Evolutionary conservation across 768 basidiomycete species (phyloP).

Genomic region (Antrodiella citrinella): DNA sequence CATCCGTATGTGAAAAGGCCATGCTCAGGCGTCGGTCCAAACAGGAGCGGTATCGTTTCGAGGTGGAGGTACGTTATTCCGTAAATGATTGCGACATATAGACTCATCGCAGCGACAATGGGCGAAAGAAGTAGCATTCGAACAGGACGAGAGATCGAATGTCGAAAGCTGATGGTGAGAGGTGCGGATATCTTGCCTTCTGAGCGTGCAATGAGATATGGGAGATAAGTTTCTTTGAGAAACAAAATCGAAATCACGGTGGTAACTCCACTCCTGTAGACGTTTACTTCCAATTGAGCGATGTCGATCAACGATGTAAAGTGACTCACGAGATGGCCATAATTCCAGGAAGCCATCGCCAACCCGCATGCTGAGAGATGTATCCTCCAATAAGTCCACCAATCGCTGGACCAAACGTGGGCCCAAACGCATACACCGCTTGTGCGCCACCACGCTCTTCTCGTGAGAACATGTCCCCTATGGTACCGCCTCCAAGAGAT

Average conservation of each 20-base stretch:
- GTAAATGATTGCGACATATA: constrained; percentile 6
- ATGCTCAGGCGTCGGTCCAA: constrained; percentile 2
- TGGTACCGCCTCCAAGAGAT: constrained; percentile 55
- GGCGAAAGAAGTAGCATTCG: constrained; percentile 6
- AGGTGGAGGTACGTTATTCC: constrained; percentile 6
- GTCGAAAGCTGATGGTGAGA: not conserved
- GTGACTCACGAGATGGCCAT: constrained; percentile 5
- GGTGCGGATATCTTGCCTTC: constrained; percentile 4
- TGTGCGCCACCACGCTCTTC: constrained; percentile 58
- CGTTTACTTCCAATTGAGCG: too few relatives aligned
- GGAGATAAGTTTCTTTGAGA: constrained; percentile 5
- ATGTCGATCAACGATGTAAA: too few relatives aligned
- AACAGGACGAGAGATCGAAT: constrained; percentile 2
- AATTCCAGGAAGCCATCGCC: constrained; percentile 45
- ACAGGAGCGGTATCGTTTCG: constrained; percentile 6
- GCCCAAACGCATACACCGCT: constrained; percentile 54
- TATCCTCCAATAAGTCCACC: constrained; percentile 57
- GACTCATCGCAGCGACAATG: constrained; percentile 3
- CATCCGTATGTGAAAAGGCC: constrained; percentile 7
- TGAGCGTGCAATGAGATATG: constrained; percentile 2
- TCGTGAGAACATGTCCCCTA: constrained; percentile 49
- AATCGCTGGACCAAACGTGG: constrained; percentile 53
- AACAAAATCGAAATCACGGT: constrained; percentile 4
- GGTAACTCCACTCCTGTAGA: constrained; percentile 1
- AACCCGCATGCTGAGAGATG: constrained; percentile 52